Conservation (phyloP, 78 protist species). For the Anaeramoeba ignava region DNA sequence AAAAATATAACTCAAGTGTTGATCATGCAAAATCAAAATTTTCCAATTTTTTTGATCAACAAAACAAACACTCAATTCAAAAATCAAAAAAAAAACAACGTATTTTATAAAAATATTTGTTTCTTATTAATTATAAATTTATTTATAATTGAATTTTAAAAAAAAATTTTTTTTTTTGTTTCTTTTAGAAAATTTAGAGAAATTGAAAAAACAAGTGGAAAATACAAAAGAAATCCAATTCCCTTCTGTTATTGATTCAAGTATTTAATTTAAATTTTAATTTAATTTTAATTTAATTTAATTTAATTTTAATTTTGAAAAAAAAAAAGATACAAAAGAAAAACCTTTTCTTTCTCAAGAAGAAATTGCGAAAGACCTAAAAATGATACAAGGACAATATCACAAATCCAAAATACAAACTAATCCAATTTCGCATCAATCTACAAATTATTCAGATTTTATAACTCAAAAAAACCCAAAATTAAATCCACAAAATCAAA, state of each 20-base stretch:
- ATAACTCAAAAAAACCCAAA: background rate
- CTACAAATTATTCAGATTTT: background rate
- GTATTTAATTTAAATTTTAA: background rate
- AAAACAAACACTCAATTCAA: background rate
- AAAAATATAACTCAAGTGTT: too few relatives aligned
- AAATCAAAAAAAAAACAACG: constrained; percentile 1
- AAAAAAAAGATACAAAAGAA: background rate
- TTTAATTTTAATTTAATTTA: background rate
- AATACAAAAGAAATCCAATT: background rate
- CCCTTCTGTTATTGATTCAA: background rate
- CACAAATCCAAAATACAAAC: background rate
- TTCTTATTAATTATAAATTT: too few relatives aligned
- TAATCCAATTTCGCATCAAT: background rate
- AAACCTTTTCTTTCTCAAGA: background rate
- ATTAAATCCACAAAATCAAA: too few relatives aligned
- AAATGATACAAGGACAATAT: too few relatives aligned
- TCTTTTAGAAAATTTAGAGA: background rate
- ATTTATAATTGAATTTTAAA: too few relatives aligned
- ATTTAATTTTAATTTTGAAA: background rate
- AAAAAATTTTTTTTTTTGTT: too few relatives aligned
- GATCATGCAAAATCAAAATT: background rate
- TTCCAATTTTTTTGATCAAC: background rate
- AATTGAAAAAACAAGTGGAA: constrained; percentile 3
- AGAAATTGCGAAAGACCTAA: background rate
- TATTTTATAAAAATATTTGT: too few relatives aligned